phyloP scores from a whole-genome alignment of 371 early-diverging fungal genomes.

The Chytridiales sp. region DNA sequence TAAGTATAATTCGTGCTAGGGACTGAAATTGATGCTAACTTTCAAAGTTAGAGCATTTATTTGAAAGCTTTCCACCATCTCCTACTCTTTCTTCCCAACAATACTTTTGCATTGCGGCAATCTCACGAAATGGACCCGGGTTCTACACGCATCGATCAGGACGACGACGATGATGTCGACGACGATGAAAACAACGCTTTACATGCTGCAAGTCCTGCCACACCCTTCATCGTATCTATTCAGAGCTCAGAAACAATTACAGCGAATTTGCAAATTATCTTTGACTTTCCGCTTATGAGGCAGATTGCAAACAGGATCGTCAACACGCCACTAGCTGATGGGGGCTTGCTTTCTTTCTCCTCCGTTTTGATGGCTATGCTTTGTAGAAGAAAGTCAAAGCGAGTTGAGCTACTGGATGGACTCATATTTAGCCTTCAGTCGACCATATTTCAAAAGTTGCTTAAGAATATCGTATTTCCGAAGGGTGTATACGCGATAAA shows the following conservation, averaged over 20 bases:
- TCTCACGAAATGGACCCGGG: neutral
- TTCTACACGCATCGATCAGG: neutral
- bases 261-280: neutral
- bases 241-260: neutral
- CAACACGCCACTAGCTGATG: no score
- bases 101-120: neutral
- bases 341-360: no score
- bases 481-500: neutral
- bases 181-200: conserved; percentile 38
- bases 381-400: no score
- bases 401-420: conserved; percentile 6
- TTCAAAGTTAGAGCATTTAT: neutral
- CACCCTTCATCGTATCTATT: neutral
- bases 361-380: no score
- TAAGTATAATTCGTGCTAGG: neutral
- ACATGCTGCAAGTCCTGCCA: no score
- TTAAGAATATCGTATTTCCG: conserved; percentile 4
- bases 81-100: neutral
- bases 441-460: conserved; percentile 1
- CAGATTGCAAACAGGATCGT: no score
- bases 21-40: neutral
- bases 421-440: conserved; percentile 1
- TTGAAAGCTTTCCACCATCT: conserved; percentile 1
- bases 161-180: conserved; percentile 49
- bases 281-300: no score